Base-by-base conservation (phyloP, 306 rosid species). In the Elaeagnus macrophylla region DNA sequence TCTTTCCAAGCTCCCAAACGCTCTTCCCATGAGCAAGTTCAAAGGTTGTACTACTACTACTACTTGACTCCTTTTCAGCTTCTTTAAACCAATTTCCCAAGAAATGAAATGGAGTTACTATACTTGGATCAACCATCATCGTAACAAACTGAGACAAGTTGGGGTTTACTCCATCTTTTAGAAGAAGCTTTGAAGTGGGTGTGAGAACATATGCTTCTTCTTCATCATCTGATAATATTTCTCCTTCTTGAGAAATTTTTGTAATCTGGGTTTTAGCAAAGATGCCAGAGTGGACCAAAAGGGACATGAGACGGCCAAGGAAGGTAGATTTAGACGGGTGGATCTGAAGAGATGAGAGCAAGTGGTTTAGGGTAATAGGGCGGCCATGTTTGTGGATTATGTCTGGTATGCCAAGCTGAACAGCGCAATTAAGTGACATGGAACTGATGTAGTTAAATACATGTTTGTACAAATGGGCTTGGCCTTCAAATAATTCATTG, bases 381-480 rank as follows among this genome's bases (percentile, higher is more conserved):
- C 72, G 63, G 17, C 81, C 79, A n/a, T 83, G 69, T 59, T 40
- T 41, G 35, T 79, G 63, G 44, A 82, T n/a, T n/a, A n/a, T n/a
- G n/a, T n/a, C n/a, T n/a, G n/a, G n/a, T n/a, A n/a, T n/a, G n/a
- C n/a, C n/a, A n/a, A n/a, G n/a, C n/a, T n/a, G n/a, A n/a, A n/a
- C n/a, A n/a, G n/a, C n/a, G n/a, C n/a, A n/a, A n/a, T n/a, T n/a
- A n/a, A n/a, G n/a, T n/a, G n/a, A n/a, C n/a, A n/a, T n/a, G n/a
- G n/a, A n/a, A n/a, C n/a, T n/a, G n/a, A n/a, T n/a, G n/a, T n/a
- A n/a, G n/a, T n/a, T n/a, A n/a, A n/a, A n/a, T n/a, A n/a, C n/a
- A n/a, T n/a, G n/a, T n/a, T n/a, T n/a, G n/a, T n/a, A n/a, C n/a
- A n/a, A n/a, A n/a, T n/a, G n/a, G n/a, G n/a, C n/a, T n/a, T n/a